These are phyloP conservation scores for Mycosphaerella sp. DNA, from an alignment of 2,329 filamentous ascomycete species.

Conservation along the genomic window DNA sequence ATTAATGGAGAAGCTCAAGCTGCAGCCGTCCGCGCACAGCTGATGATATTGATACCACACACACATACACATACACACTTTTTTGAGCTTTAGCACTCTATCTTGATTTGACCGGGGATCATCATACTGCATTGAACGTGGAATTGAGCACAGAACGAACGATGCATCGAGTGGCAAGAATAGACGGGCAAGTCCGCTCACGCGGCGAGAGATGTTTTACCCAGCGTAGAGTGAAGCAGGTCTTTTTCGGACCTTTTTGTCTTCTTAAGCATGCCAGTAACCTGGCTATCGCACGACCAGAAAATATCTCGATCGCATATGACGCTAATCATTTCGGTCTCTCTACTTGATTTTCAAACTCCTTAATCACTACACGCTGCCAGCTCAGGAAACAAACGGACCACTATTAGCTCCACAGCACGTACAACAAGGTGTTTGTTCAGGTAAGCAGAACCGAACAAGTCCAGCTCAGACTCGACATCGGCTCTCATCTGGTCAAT, in stretches of 20 bases:
- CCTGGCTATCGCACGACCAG: no score
- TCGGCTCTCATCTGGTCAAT: conserved; percentile 37
- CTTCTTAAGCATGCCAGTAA: no score
- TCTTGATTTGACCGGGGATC: no score
- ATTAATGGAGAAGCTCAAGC: conserved; percentile 76
- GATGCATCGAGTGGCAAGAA: not conserved
- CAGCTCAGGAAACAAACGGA: conserved; percentile 78
- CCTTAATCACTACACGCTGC: conserved; percentile 42
- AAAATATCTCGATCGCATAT: no score
- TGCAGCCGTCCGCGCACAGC: conserved; percentile 37
- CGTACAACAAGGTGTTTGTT: conserved; percentile 89
- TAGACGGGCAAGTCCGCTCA: conserved; percentile 20
- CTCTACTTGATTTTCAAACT: no score
- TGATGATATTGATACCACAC: conserved; percentile 1
- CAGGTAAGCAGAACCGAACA: conserved; percentile 76
- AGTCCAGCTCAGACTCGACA: conserved; percentile 52
- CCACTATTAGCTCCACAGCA: conserved; percentile 73
- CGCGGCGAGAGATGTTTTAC: conserved; percentile 19
- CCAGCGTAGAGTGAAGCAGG: no score
- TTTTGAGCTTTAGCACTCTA: not conserved
- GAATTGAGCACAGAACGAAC: not conserved
- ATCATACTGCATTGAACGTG: not conserved
- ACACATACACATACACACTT: no score
- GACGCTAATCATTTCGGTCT: no score
- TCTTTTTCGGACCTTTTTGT: no score